A percentile compares a stretch with the other conserved stretches of the same genome.
These are phyloP conservation scores for Polyporus arcularius DNA, from an alignment of 768 basidiomycete species.

Conservation along the genomic window DNA sequence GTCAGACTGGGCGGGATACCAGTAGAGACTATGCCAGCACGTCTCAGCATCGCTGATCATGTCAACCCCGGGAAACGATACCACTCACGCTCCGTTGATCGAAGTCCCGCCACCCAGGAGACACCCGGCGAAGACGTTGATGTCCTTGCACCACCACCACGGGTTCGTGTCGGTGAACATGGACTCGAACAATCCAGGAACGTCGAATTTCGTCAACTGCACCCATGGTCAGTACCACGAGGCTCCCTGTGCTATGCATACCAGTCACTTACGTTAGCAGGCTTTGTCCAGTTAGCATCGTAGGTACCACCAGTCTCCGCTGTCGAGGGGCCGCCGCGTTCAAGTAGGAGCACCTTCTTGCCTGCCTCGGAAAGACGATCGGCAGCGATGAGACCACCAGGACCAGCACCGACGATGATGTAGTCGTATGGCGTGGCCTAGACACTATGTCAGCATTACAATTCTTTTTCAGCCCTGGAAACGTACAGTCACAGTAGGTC, in stretches of 20 bases:
- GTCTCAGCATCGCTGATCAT: neutral
- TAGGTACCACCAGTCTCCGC: conserved; percentile 60
- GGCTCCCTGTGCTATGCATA: neutral
- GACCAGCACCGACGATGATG: conserved; percentile 55
- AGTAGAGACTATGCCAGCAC: conserved; percentile 43
- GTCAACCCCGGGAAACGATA: neutral
- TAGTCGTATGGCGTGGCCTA: conserved; percentile 53
- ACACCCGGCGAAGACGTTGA: conserved; percentile 65
- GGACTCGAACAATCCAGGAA: conserved; percentile 65
- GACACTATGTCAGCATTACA: neutral
- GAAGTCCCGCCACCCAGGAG: conserved; percentile 63
- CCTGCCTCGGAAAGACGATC: conserved; percentile 62
- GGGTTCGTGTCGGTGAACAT: conserved; percentile 60
- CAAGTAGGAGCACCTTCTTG: conserved; percentile 63
- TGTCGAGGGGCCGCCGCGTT: conserved; percentile 65
- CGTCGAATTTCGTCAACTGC: conserved; percentile 65
- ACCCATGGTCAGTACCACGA: conserved; percentile 1
- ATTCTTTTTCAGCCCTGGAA: neutral
- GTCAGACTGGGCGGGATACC: conserved; percentile 53
- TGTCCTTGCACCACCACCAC: conserved; percentile 70
- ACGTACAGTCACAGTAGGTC: conserved; percentile 36
- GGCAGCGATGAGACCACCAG: conserved; percentile 59
- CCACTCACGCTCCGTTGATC: conserved; percentile 62
- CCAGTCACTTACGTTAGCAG: conserved; percentile 40
- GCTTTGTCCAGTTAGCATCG: conserved; percentile 49